Percentiles rank a stretch among this genome's conserved stretches.
Evolutionary conservation across 1,284 basidiomycete genomes (phyloP).

Genomic region (Prillingera fragicola): DNA sequence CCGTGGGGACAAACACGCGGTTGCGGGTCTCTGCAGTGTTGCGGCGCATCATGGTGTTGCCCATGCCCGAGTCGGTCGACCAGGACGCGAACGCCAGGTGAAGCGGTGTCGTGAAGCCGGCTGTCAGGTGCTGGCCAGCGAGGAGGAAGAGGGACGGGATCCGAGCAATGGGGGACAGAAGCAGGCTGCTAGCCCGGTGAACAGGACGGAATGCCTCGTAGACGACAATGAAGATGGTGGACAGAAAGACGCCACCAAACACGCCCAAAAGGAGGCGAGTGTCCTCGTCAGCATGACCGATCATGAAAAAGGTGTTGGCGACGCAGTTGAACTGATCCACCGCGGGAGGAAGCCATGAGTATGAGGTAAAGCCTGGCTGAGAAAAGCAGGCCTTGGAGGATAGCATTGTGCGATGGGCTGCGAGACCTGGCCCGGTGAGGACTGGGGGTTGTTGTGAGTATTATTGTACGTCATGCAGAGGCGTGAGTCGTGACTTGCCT

Average conservation of each 20-base stretch:
- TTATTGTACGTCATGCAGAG: no score
- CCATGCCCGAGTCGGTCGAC: slow-evolving; percentile 5
- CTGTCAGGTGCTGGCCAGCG: slow-evolving; percentile 10
- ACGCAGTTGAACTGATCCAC: background rate
- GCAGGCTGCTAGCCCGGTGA: no score
- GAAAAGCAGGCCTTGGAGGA: no score
- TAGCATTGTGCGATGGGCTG: no score
- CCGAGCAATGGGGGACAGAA: no score
- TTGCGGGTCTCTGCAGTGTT: slow-evolving; percentile 12
- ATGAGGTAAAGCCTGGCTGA: no score
- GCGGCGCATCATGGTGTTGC: slow-evolving; percentile 5
- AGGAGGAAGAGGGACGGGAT: background rate
- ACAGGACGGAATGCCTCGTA: no score
- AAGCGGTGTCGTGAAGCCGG: slow-evolving; percentile 7
- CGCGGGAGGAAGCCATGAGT: background rate
- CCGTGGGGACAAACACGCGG: slow-evolving; percentile 8
- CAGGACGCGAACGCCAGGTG: slow-evolving; percentile 10
- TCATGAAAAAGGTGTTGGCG: background rate
- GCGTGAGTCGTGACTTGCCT: no score
- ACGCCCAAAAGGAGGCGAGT: background rate
- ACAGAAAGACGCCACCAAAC: background rate
- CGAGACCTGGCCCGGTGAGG: no score
- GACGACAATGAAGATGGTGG: background rate
- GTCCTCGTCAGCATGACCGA: background rate
- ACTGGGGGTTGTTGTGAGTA: no score